These are phyloP conservation scores for Xylaria flabelliformis DNA, from an alignment of 495 filamentous ascomycete genomes.

Conservation along the genomic window DNA sequence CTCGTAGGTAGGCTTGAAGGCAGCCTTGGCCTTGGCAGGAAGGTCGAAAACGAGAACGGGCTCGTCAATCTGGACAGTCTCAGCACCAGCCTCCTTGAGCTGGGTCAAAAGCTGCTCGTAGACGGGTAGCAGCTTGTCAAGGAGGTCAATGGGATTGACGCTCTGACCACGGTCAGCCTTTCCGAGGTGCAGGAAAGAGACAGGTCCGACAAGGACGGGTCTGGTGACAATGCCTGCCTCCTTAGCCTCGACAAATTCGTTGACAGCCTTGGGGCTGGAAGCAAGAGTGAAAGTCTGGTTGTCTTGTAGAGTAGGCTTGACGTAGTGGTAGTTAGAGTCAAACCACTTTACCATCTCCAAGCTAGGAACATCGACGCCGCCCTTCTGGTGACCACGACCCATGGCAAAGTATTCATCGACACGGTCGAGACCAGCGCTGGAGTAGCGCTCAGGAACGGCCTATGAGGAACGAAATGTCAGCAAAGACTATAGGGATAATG, in stretches of 20 bases:
- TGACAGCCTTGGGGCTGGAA: conserved; percentile 87
- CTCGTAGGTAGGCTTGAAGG: conserved; percentile 97
- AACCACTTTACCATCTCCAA: conserved; percentile 99
- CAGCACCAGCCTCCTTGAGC: conserved; percentile 94
- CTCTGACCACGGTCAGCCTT: conserved; percentile 95
- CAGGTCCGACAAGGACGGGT: conserved; percentile 92
- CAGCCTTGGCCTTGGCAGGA: conserved; percentile 82
- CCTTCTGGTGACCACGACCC: conserved; percentile 96
- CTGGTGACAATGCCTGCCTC: conserved; percentile 90
- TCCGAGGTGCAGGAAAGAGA: conserved; percentile 93
- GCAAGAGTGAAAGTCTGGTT: conserved; percentile 92
- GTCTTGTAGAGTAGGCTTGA: conserved; percentile 96
- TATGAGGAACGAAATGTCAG: conserved; percentile 43
- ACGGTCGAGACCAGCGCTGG: conserved; percentile 78
- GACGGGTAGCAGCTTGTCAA: conserved; percentile 88
- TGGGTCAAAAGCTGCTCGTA: conserved; percentile 88
- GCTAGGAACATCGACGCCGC: conserved; percentile 87
- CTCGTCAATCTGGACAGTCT: conserved; percentile 97
- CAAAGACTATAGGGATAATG: conserved; percentile 7
- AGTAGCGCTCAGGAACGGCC: conserved; percentile 90
- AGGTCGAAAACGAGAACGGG: conserved; percentile 95
- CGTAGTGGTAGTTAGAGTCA: conserved; percentile 99
- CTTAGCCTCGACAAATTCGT: conserved; percentile 95
- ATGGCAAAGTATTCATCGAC: conserved; percentile 99
- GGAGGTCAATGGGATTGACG: conserved; percentile 89